These are phyloP conservation scores for Parastagonospora avenae DNA, from an alignment of 2,329 filamentous ascomycete genomes.

Conservation along the genomic window DNA sequence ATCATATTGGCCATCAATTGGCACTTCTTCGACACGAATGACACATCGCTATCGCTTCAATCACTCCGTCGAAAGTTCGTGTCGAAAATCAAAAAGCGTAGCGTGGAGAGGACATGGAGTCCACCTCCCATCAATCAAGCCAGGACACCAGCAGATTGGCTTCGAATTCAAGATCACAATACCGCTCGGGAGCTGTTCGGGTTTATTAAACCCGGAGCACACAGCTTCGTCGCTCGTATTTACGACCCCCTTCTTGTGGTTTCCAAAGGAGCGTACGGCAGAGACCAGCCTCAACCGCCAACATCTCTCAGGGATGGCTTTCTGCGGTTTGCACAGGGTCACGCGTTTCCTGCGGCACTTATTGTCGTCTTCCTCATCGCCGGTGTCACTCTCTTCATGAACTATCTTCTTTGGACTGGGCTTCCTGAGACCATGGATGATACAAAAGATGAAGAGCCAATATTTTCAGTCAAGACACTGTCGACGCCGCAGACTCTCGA, in stretches of 20 bases:
- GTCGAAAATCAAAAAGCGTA: constrained; percentile 26
- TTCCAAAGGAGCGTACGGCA: constrained; percentile 69
- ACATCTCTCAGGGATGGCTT: constrained; percentile 60
- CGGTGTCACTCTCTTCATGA: constrained; percentile 72
- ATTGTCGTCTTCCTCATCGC: constrained; percentile 67
- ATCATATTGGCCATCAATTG: constrained; percentile 76
- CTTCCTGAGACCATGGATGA: constrained; percentile 51
- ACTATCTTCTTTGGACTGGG: constrained; percentile 73
- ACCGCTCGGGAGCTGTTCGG: constrained; percentile 77
- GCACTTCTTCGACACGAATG: constrained; percentile 73
- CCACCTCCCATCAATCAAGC: constrained; percentile 72
- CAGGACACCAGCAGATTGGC: constrained; percentile 76
- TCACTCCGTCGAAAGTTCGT: constrained; percentile 26
- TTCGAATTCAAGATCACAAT: constrained; percentile 77
- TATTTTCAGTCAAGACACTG: constrained; percentile 66
- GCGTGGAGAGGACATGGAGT: constrained; percentile 19
- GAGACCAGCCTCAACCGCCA: constrained; percentile 55
- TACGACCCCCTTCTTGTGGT: constrained; percentile 78
- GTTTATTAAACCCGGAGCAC: constrained; percentile 72
- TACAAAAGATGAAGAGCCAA: constrained; percentile 55
- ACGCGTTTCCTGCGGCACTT: constrained; percentile 71
- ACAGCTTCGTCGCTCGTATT: constrained; percentile 74
- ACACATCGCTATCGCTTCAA: constrained; percentile 36
- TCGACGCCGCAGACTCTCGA: constrained; percentile 70
- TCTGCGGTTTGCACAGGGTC: constrained; percentile 60